Evolutionary conservation across 192 early-diverging fungal species (phyloP), one percentile per base, ranked within the genome.

Genomic region (Backusella australiensis): DNA sequence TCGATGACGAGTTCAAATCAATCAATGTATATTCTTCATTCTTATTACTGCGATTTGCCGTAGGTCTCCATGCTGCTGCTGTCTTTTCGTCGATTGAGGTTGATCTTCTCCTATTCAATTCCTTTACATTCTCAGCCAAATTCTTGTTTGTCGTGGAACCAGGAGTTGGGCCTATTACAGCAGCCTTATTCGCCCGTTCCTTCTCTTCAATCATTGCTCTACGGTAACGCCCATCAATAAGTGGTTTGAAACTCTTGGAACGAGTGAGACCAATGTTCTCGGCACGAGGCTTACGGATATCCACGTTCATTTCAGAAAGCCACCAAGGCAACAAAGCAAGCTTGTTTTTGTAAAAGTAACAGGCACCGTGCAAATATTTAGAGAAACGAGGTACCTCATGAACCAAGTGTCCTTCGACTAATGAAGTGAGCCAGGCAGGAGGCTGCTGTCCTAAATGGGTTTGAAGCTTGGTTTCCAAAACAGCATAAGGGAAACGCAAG

Each of bases 401-500:
- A 17, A 95, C 90, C 80, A 96, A 78, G 76, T 93, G 90, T 73
- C 87, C 87, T 19, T 89, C 87, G 69, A 94, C 78, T 29, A 96
- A 83, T 67, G 93, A 90, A 17, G 85, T 83, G n/a, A 95, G 90
- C 95, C 95, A 96, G 12, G 83, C 75, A 5, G 95, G 95, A 29
- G 91, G 87, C 46, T 88, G 80, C 42, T 89, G 85, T 39, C 91
- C 91, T 39, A 86, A 81, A 46, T 91, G 85, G 6, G 89, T 88
- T 75, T 96, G 91, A 36, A 96, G 77, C 81, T 96, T 96, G 56
- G 95, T 87, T 73, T 96, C 98, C 19, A 99, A 86, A 6, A 99
- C 87, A 49, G 98, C 97, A 77, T 97, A 98, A 44, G 97, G 97
- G 87, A 99, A 99, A 59, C 90, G 87, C 36, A 88, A 86, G 63